Evolutionary conservation across 2,329 filamentous ascomycete genomes (phyloP).

Genomic region (Diaporthe caulivora): DNA sequence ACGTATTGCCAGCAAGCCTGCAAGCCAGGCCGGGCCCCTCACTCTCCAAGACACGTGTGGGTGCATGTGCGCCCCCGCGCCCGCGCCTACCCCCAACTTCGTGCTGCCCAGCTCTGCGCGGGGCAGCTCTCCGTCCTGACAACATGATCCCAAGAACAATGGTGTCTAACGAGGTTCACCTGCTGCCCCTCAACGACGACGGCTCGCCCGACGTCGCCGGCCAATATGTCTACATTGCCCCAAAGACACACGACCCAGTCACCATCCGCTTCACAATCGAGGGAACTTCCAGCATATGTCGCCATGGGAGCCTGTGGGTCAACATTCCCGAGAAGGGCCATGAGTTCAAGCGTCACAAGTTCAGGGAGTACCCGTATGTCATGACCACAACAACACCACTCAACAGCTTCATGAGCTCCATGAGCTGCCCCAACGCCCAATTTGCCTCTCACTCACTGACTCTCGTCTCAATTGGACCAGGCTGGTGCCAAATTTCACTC

Average conservation of each 20-base stretch:
- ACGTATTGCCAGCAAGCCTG: no score
- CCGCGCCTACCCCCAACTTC: conserved; percentile 22
- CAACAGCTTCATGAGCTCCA: conserved; percentile 2
- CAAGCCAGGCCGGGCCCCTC: conserved; percentile 20
- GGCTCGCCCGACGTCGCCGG: conserved; percentile 91
- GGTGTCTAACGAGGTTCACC: conserved; percentile 80
- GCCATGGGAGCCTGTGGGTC: conserved; percentile 94
- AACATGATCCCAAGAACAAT: conserved; percentile 72
- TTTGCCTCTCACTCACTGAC: conserved; percentile 34
- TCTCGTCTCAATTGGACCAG: conserved; percentile 58
- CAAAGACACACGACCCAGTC: conserved; percentile 79
- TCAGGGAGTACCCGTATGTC: conserved; percentile 89
- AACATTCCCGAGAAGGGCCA: conserved; percentile 87
- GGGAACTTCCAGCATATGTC: conserved; percentile 94
- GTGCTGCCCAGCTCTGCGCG: conserved; percentile 34
- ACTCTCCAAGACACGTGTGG: conserved; percentile 32
- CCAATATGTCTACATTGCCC: conserved; percentile 91
- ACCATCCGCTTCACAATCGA: conserved; percentile 90
- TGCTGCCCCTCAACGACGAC: conserved; percentile 91
- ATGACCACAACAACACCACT: neutral
- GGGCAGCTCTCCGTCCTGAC: conserved; percentile 38
- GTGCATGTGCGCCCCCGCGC: conserved; percentile 31
- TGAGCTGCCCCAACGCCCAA: conserved; percentile 14
- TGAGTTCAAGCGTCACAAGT: conserved; percentile 82
- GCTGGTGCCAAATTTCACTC: conserved; percentile 92